Conservation (phyloP, 768 basidiomycete species). For the Naganishia vaughanmartiniae region DNA sequence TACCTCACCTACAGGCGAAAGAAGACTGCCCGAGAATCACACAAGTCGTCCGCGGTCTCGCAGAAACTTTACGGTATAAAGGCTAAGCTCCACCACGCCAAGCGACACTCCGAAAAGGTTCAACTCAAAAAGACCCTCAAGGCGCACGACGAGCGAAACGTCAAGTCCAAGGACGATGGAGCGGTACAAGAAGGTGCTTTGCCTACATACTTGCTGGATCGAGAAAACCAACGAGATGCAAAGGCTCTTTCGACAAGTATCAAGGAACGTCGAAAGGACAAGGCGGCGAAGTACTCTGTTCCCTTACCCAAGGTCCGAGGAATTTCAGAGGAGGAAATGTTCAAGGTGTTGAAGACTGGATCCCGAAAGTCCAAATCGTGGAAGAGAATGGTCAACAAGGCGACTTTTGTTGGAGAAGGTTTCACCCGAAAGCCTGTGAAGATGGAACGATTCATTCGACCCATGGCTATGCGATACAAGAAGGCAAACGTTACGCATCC, state of each 20-base stretch:
- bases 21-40: slow-evolving; percentile 53
- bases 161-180: slow-evolving; percentile 81
- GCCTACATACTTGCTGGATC: slow-evolving; percentile 91
- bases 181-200: slow-evolving; percentile 82
- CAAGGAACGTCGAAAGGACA: slow-evolving; percentile 98
- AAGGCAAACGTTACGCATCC: slow-evolving; percentile 99
- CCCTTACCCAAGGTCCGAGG: slow-evolving; percentile 95
- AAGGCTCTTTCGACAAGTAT: slow-evolving; percentile 92
- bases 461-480: slow-evolving; percentile 95
- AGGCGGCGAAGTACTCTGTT: slow-evolving; percentile 95
- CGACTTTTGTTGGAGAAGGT: slow-evolving; percentile 95
- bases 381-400: slow-evolving; percentile 99
- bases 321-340: slow-evolving; percentile 99
- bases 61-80: slow-evolving; percentile 95
- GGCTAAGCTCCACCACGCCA: slow-evolving; percentile 96
- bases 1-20: slow-evolving; percentile 50
- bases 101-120: slow-evolving; percentile 94
- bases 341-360: slow-evolving; percentile 97
- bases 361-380: slow-evolving; percentile 93
- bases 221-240: slow-evolving; percentile 97
- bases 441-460: slow-evolving; percentile 95
- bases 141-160: slow-evolving; percentile 96
- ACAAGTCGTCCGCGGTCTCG: slow-evolving; percentile 70
- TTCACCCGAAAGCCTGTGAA: slow-evolving; percentile 99
- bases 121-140: slow-evolving; percentile 99